These are phyloP conservation scores for Ramalina intermedia DNA, from an alignment of 495 filamentous ascomycete genomes.

Conservation along the genomic window DNA sequence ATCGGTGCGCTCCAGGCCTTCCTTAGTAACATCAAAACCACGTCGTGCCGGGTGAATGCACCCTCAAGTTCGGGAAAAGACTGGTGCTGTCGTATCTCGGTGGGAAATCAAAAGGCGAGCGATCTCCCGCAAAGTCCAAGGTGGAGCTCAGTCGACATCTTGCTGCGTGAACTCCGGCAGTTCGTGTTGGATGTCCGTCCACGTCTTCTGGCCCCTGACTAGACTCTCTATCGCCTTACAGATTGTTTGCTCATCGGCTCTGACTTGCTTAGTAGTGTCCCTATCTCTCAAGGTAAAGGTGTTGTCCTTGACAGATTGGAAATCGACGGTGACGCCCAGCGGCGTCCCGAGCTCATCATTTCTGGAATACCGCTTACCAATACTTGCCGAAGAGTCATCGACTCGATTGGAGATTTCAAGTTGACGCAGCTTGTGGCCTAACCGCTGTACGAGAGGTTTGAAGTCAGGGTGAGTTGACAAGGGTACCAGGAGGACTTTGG, in stretches of 20 bases:
- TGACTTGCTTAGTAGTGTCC: conserved; percentile 53
- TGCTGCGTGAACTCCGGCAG: conserved; percentile 57
- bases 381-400: conserved; percentile 51
- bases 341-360: conserved; percentile 57
- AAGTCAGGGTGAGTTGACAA: conserved; percentile 46
- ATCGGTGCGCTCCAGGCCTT: too few species aligned
- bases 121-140: neutral
- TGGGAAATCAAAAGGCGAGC: neutral
- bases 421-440: conserved; percentile 39
- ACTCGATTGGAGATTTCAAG: conserved; percentile 48
- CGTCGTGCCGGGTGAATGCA: too few species aligned
- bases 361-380: conserved; percentile 53
- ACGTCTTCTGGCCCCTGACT: conserved; percentile 47
- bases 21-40: too few species aligned
- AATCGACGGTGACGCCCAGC: conserved; percentile 54
- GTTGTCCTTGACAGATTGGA: conserved; percentile 53
- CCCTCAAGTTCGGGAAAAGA: too few species aligned
- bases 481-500: conserved; percentile 55
- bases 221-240: conserved; percentile 44
- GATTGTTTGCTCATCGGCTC: conserved; percentile 51
- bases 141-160: conserved; percentile 39
- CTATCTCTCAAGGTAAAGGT: conserved; percentile 55
- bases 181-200: conserved; percentile 44
- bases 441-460: conserved; percentile 34
- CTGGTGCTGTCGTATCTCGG: neutral